phyloP scores from a whole-genome alignment of 179 eudicot species.

The Corrigiola litoralis region DNA sequence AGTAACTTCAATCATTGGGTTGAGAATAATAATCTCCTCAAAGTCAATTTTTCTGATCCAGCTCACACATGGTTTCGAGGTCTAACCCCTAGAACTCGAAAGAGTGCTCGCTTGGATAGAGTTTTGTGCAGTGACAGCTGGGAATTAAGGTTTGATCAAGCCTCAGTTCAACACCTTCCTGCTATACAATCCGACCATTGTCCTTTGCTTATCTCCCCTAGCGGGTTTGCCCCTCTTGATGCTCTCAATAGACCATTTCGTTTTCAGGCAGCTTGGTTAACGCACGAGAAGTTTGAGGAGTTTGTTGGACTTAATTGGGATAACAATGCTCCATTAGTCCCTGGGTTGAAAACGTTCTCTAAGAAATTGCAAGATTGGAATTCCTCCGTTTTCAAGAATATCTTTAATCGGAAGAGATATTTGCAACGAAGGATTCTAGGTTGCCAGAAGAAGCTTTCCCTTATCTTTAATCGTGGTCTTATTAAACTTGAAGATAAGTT shows the following conservation, averaged over 20 bases:
- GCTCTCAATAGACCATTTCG: not conserved
- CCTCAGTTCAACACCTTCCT: not conserved
- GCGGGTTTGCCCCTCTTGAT: not conserved
- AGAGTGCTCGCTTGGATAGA: not conserved
- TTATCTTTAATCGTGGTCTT: not conserved
- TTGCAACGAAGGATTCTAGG: not conserved
- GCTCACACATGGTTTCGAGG: not conserved
- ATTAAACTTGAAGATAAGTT: not conserved
- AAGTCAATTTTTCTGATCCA: not conserved
- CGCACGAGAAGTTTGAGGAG: not conserved
- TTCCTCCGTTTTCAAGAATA: not conserved
- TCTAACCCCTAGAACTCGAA: not conserved
- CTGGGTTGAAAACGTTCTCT: not conserved
- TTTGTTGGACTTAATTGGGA: not conserved
- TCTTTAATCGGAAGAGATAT: not conserved
- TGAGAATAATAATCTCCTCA: not conserved
- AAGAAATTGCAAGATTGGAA: not conserved
- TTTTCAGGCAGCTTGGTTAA: not conserved
- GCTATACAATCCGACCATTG: not conserved
- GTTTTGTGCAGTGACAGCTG: not conserved
- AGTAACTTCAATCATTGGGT: not conserved
- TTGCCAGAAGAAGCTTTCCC: not conserved
- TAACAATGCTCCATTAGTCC: not conserved
- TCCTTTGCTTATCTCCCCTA: not conserved
- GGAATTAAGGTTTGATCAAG: not conserved